phyloP scores from a whole-genome alignment of 2,329 filamentous ascomycete genomes.

The Trichoderma sp. region DNA sequence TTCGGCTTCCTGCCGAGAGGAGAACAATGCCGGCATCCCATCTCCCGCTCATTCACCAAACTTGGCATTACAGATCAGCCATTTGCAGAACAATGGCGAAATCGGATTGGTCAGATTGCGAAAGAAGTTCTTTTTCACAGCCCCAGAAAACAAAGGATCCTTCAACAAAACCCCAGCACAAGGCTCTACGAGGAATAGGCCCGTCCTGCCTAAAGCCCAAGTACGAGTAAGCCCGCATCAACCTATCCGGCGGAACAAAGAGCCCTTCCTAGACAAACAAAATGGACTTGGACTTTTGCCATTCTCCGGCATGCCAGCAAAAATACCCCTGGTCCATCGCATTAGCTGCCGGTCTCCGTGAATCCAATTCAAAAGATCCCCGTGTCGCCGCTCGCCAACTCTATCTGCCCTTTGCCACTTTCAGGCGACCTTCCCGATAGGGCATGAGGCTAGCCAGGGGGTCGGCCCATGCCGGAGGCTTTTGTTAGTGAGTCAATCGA shows the following conservation, averaged over 20 bases:
- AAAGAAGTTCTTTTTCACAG: not conserved
- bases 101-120: not conserved
- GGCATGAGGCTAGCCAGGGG: not conserved
- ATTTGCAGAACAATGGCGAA: not conserved
- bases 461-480: not conserved
- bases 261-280: not conserved
- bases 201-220: not conserved
- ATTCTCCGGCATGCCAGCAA: not conserved
- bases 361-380: constrained; percentile 14
- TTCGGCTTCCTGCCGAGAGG: not conserved
- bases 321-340: not conserved
- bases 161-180: not conserved
- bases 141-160: not conserved
- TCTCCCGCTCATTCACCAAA: not conserved
- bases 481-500: not conserved
- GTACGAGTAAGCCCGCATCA: not conserved
- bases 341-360: not conserved
- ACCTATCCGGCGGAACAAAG: not conserved
- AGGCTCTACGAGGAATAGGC: not conserved
- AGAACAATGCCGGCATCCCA: not conserved
- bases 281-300: not conserved
- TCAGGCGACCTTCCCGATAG: constrained; percentile 10
- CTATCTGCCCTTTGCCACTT: not conserved
- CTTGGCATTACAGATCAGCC: not conserved
- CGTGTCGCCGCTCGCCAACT: not conserved